These are phyloP conservation scores for Suillus sp. DNA, from an alignment of 768 basidiomycete species.

Conservation along the genomic window DNA sequence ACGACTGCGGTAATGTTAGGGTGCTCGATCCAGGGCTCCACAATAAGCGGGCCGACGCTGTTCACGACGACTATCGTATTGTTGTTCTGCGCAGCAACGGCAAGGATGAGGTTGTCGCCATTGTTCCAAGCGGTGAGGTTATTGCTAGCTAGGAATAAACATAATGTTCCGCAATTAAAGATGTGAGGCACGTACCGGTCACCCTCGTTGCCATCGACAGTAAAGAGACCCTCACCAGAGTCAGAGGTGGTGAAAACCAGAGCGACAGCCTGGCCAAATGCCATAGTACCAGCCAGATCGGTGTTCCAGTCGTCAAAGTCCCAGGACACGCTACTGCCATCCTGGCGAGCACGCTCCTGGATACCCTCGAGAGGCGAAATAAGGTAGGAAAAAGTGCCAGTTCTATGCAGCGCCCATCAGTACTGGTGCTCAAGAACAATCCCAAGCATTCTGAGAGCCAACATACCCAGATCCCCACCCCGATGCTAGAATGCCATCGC, in stretches of 20 bases:
- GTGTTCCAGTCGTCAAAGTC: constrained; percentile 66
- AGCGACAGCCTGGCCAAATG: constrained; percentile 53
- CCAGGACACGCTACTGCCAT: constrained; percentile 64
- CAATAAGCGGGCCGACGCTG: constrained; percentile 61
- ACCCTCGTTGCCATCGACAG: constrained; percentile 76
- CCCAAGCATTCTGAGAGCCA: too few species aligned
- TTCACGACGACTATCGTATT: constrained; percentile 17
- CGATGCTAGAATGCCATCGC: constrained; percentile 74
- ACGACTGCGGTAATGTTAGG: constrained; percentile 74
- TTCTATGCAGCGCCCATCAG: constrained; percentile 32
- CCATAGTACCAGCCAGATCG: constrained; percentile 46
- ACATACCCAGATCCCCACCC: constrained; percentile 80
- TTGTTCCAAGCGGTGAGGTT: constrained; percentile 76
- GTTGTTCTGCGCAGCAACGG: constrained; percentile 60
- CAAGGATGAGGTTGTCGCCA: constrained; percentile 69
- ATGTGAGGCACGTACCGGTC: constrained; percentile 49
- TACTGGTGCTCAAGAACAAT: neutral
- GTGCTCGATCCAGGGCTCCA: constrained; percentile 71
- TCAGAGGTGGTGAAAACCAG: constrained; percentile 78
- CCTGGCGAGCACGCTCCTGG: constrained; percentile 60
- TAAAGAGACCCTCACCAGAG: constrained; percentile 79
- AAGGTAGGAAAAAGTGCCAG: constrained; percentile 73
- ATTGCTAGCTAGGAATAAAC: constrained; percentile 36
- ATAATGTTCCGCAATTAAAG: neutral
- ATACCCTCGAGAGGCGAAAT: constrained; percentile 79